phyloP scores from a whole-genome alignment of 2,329 filamentous ascomycete genomes.

The Paramyrothecium roridum region DNA sequence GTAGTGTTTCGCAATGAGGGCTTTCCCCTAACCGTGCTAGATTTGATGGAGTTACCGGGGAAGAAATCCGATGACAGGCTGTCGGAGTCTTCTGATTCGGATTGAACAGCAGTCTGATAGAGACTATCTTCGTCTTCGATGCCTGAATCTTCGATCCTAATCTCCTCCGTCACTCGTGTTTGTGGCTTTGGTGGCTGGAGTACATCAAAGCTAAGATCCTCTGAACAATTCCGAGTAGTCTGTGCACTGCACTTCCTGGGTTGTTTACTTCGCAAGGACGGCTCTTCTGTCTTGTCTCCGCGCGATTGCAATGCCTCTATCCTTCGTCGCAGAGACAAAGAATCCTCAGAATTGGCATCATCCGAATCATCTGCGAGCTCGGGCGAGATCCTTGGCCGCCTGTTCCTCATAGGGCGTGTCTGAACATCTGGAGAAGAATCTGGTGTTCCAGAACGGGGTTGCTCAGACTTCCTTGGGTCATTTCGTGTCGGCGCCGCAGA shows the following conservation, averaged over 20 bases:
- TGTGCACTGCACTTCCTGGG: too few relatives aligned
- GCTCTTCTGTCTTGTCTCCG: background rate
- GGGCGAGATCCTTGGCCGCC: slow-evolving; percentile 7
- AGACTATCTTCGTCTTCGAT: slow-evolving; percentile 16
- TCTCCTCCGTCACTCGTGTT: slow-evolving; percentile 6
- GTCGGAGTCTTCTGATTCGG: slow-evolving; percentile 12
- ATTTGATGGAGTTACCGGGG: slow-evolving; percentile 9
- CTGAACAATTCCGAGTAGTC: too few relatives aligned
- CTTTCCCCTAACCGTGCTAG: background rate
- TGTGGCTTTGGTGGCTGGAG: background rate
- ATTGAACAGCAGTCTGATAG: slow-evolving; percentile 18
- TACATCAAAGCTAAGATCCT: too few relatives aligned
- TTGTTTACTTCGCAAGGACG: too few relatives aligned
- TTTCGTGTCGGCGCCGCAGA: background rate
- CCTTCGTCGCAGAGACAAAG: slow-evolving; percentile 1
- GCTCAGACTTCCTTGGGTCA: background rate
- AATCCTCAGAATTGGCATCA: slow-evolving; percentile 6
- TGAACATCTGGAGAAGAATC: background rate
- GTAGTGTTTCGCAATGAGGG: background rate
- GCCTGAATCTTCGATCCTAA: slow-evolving; percentile 4
- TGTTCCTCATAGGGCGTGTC: background rate
- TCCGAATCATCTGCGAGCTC: slow-evolving; percentile 14
- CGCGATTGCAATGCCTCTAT: background rate
- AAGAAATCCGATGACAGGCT: slow-evolving; percentile 11
- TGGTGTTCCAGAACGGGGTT: background rate